Base-by-base conservation (phyloP, 1,284 basidiomycete genomes). In the Moesziomyces antarcticus region DNA sequence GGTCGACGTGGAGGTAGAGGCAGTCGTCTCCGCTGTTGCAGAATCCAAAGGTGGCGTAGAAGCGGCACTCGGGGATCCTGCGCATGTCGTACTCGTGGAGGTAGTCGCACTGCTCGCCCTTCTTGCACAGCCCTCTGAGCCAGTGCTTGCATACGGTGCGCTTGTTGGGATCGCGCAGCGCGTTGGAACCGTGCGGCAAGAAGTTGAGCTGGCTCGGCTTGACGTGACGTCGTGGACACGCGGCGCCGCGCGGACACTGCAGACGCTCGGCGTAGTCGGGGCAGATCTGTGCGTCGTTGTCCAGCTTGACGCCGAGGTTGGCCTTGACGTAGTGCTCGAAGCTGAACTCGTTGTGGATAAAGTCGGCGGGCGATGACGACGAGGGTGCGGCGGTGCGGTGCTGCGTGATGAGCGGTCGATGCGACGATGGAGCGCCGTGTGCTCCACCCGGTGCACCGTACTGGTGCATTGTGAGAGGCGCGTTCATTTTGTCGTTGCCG, bases 51-150 rank as follows among this genome's bases (percentile, higher is more conserved):
- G 97, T 97, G 63, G 93, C 93, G 84, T 91, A 99, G 93, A 95
- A 98, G 89, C 95, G 93, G 84, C 97, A 99, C 84, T 97, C 93
- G n/a, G 97, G 97, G 93, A 99, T 99, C 61, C 93, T 91, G 74
- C 96, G 88, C 64, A 99, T 88, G 84, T 99, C 97, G 87, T 97
- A 99, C 86, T 99, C 97, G 86, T 99, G 97, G 83, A 99, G 88
- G 85, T 99, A 99, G 86, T 99, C 97, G 87, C 97, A 99, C 45
- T 91, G 91, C 83, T 97, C 93, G 60, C 94, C 96, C 85, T 99
- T 99, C 87, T 99, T 99, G 87, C 97, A 99, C 43, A 99, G 88
- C 27, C 97, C 97, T 67, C 97, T 89, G 35, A 99, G 89, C 93
- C 96, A 99, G 86, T 99, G 97, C 87, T 99, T 99, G 87, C 97